These are phyloP conservation scores for Cadophora malorum DNA, from an alignment of 2,329 filamentous ascomycete species.

Conservation along the genomic window DNA sequence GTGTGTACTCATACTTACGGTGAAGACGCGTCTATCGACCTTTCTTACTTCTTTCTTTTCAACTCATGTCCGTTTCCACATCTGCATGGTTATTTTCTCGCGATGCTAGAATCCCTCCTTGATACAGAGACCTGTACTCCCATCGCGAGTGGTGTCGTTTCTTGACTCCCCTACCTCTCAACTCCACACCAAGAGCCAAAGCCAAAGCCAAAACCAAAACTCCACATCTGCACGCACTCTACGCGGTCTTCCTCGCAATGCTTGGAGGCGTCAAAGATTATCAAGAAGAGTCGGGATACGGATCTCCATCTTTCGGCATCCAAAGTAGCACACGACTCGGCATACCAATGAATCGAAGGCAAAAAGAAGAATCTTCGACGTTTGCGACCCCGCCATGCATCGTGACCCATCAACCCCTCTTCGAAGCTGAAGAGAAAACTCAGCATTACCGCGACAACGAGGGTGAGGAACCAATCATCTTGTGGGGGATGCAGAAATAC, in stretches of 20 bases:
- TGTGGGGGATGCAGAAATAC: not conserved
- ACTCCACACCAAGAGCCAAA: not conserved
- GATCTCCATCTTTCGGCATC: constrained; percentile 9
- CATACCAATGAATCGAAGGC: constrained; percentile 8
- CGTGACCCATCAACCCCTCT: not conserved
- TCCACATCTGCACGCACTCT: constrained; percentile 17
- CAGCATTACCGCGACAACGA: constrained; percentile 9
- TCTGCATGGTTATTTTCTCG: not conserved
- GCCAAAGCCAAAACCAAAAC: not conserved
- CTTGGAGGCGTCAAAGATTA: not conserved
- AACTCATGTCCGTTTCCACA: too few species aligned
- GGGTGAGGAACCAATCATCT: not conserved
- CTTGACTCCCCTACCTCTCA: not conserved
- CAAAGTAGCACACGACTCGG: constrained; percentile 1
- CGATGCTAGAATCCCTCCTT: constrained; percentile 16
- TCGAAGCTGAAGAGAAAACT: not conserved
- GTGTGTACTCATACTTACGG: constrained; percentile 3
- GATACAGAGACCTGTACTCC: constrained; percentile 20
- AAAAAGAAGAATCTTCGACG: constrained; percentile 5
- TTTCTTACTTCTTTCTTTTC: not conserved
- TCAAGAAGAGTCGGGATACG: too few species aligned
- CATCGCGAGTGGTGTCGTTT: constrained; percentile 6
- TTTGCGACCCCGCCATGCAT: constrained; percentile 4
- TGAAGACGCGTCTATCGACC: constrained; percentile 14
- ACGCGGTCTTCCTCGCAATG: not conserved